Conservation (phyloP, 1,139 yeast species). For the Eremothecium cymbalariae region DNA sequence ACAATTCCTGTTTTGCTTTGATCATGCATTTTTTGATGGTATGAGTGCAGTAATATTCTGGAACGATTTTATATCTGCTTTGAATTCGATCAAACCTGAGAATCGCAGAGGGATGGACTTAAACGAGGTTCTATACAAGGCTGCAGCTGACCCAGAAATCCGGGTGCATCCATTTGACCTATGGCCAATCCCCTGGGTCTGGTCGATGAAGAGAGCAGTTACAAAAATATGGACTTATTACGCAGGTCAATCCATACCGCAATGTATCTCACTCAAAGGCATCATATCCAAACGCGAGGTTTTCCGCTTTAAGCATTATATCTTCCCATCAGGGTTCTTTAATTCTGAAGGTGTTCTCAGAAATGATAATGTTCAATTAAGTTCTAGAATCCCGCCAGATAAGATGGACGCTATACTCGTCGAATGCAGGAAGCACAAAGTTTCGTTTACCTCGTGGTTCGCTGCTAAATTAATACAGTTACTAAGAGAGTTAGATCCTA, state of each 20-base stretch:
- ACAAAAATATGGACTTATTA: too few relatives aligned
- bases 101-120: constrained; percentile 7
- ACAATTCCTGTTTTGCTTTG: constrained; percentile 17
- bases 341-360: constrained; percentile 10
- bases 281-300: too few relatives aligned
- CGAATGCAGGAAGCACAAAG: constrained; percentile 18
- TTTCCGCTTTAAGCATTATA: constrained; percentile 1
- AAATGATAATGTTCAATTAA: constrained; percentile 19
- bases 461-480: constrained; percentile 15
- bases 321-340: constrained; percentile 7
- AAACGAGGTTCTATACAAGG: background rate
- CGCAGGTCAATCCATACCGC: too few relatives aligned
- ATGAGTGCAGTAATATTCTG: constrained; percentile 22
- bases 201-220: too few relatives aligned
- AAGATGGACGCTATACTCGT: constrained; percentile 12
- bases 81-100: constrained; percentile 11
- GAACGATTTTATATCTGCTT: constrained; percentile 13
- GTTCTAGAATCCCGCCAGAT: constrained; percentile 13
- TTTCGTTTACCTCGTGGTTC: constrained; percentile 23
- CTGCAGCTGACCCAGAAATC: background rate
- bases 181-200: constrained; percentile 17
- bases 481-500: constrained; percentile 10
- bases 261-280: too few relatives aligned
- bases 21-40: constrained; percentile 28
- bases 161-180: constrained; percentile 17